Conservation (phyloP, 768 basidiomycete genomes). For the Suillus clintonianus region DNA sequence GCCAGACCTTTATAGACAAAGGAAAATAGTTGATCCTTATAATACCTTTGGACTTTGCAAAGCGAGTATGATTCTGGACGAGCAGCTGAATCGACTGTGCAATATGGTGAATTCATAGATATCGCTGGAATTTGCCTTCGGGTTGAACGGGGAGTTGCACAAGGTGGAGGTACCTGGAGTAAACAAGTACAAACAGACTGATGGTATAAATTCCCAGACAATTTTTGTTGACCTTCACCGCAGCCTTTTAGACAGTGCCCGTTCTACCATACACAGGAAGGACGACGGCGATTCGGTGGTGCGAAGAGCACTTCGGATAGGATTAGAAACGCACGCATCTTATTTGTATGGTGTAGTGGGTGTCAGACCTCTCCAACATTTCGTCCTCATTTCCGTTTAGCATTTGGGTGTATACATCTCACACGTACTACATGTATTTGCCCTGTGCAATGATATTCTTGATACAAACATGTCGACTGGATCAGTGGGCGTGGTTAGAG, state of each 20-base stretch:
- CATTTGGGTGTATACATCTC: neutral
- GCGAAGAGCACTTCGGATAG: slow-evolving; percentile 60
- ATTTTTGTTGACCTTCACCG: slow-evolving; percentile 31
- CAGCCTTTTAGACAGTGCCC: slow-evolving; percentile 78
- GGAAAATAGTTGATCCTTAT: too few species aligned
- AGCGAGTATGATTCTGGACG: neutral
- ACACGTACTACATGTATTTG: neutral
- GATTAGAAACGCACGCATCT: slow-evolving; percentile 63
- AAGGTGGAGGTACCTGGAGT: neutral
- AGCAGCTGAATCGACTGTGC: neutral
- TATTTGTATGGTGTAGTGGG: slow-evolving; percentile 50
- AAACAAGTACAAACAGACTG: slow-evolving; percentile 31
- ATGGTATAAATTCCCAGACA: slow-evolving; percentile 13
- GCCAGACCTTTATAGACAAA: too few species aligned
- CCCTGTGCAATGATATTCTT: neutral
- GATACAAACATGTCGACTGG: neutral
- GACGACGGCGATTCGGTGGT: slow-evolving; percentile 68
- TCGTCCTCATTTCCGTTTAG: neutral
- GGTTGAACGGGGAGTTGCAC: neutral
- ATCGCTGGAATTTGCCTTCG: too few species aligned
- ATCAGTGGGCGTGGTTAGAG: neutral
- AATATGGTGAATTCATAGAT: neutral
- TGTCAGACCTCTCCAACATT: slow-evolving; percentile 71
- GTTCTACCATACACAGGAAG: slow-evolving; percentile 45
- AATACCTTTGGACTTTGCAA: neutral